Conservation (phyloP, 352 stramenopile genomes). For the Globisporangium mamillatum region DNA sequence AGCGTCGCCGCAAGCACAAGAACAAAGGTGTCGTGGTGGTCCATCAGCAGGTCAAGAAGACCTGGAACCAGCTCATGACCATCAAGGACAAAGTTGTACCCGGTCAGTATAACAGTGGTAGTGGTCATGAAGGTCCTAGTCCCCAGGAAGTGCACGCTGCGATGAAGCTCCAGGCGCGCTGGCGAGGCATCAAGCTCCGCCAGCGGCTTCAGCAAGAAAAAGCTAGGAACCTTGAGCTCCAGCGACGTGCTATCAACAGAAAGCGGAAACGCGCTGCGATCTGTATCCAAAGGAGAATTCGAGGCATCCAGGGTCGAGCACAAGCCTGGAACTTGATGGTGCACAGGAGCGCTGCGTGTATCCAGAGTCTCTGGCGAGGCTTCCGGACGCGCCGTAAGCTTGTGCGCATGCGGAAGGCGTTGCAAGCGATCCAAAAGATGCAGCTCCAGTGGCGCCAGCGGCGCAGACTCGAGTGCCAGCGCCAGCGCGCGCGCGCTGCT, state of each 20-base stretch:
- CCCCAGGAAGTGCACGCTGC: constrained; percentile 31
- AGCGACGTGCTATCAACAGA: constrained; percentile 28
- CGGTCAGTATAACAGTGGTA: neutral
- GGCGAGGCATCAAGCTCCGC: constrained; percentile 39
- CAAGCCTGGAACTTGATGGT: constrained; percentile 40
- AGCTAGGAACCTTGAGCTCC: constrained; percentile 24
- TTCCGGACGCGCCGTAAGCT: constrained; percentile 44
- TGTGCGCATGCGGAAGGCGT: constrained; percentile 34
- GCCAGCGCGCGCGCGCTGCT: constrained; percentile 21
- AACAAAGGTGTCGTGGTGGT: neutral
- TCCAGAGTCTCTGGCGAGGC: constrained; percentile 59
- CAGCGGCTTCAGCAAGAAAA: constrained; percentile 41
- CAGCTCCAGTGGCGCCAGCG: constrained; percentile 43
- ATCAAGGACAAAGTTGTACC: constrained; percentile 17
- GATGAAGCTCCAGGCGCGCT: constrained; percentile 46
- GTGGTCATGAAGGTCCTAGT: neutral
- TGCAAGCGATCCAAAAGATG: constrained; percentile 49
- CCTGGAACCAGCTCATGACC: constrained; percentile 18
- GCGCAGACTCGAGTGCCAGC: constrained; percentile 28
- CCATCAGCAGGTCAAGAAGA: constrained; percentile 21
- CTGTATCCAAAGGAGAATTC: constrained; percentile 60
- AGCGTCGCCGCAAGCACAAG: constrained; percentile 11
- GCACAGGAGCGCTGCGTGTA: constrained; percentile 33
- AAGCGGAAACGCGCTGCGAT: constrained; percentile 32
- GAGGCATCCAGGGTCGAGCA: constrained; percentile 42